Evolutionary conservation across 208 protist species (phyloP), one percentile per base, ranked within the genome.

Genomic region (Trypanosomatidae sp.): DNA sequence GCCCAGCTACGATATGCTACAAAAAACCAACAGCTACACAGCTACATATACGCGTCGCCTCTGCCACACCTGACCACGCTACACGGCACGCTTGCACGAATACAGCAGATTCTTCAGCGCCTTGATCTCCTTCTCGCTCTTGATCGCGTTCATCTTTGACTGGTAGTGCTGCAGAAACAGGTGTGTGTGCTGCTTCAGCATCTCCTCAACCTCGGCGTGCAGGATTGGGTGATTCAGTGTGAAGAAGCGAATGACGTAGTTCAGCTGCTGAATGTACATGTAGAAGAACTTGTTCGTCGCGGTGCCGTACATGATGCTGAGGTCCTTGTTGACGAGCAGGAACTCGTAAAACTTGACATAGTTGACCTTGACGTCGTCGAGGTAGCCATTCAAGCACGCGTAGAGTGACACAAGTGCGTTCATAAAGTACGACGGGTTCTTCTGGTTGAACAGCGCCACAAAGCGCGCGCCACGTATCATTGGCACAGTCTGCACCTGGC

Each of bases 301-400:
- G 8, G 70, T 62, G 15, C 75, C 71, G 58, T 85, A 88, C 71
- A 88, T 80, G 48, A 88, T 75, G 42, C 69, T 65, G 48, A 88
- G 61, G 51, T 88, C 79, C 55, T 81, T 85, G 71, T 84, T 76
- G 22, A 88, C 74, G 43, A 88, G 66, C 44, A 88, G 58, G 59
- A 79, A 88, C 65, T 88, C 79, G 72, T 88, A 88, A 61, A 88
- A 88, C 57, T 88, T 88, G 42, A 70, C 71, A 59, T 88, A 88
- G 37, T 83, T 69, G 42, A 88, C 64, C 61, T 85, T 84, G 44
- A 88, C 79, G 55, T 88, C 79, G 50, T 88, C 79, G 41, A 88
- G 66, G 66, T 88, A 85, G 8, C 79, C 79, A 43, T 82, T 75
- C 44, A 85, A 66, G 55, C 73, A 84, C 21, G 79, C 73, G 58